Evolutionary conservation across 1,139 yeast genomes (phyloP), one percentile per base, ranked within the genome.

Genomic region (Lodderomyces elongisporus): DNA sequence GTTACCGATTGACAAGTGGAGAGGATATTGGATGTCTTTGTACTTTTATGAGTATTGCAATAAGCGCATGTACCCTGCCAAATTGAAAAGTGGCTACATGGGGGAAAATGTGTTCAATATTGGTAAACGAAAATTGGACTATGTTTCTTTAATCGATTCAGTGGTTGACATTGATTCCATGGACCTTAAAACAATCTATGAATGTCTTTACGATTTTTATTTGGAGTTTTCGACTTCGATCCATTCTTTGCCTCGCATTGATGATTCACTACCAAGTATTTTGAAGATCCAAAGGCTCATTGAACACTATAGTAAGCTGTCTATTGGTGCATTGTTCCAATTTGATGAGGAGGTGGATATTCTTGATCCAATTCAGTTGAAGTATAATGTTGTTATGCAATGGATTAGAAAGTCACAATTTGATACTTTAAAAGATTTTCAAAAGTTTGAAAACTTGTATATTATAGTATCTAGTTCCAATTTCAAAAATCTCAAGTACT

Each of bases 371-470:
- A 13, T 21, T 12, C 36, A 35, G 14, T 29, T 39, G 14, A 27
- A 22, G 6, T 30, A 20, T 12, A 32, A 37, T 9, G 35, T 50
- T 6, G 38, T 37, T 15, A 45, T 41, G 25, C 33, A 40, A 32
- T 54, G 59, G 58, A 30, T 50, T 5, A 32, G 40, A 3, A 40
- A 39, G 29, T 52, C 56, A 26, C 34, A 29, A 9, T 48, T 49
- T 31, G 25, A 20, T n/a, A 33, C 30, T 6, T 34, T 46, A 10
- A 36, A 38, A 12, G 38, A 39, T 5, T 51, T 44, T 32, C 37
- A 34, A 27, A 28, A 31, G n/a, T 57, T 55, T 41, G 63, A 57
- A 35, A 53, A 50, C 32, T 34, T 51, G 9, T 44, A 40, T n/a
- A 27, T 35, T 5, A 42, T 47, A 15, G 25, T 44, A 7, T 36